phyloP scores from a whole-genome alignment of 495 filamentous ascomycete species.

The Xylaria intraflava region DNA sequence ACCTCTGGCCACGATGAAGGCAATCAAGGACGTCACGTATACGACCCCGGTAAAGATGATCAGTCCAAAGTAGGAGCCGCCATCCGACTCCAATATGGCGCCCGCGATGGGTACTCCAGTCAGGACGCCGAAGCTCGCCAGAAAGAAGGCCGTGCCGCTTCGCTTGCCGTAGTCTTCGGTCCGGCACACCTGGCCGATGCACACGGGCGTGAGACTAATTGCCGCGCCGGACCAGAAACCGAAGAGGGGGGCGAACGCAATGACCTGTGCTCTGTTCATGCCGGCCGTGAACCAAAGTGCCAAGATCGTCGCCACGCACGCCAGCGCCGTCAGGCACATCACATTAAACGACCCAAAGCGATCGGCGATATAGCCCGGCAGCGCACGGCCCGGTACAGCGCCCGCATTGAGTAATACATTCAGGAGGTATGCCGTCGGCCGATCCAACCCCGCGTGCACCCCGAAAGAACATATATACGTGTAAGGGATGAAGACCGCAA shows the following conservation, averaged over 20 bases:
- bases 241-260: constrained; percentile 71
- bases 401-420: constrained; percentile 53
- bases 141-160: constrained; percentile 80
- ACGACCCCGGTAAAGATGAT: constrained; percentile 46
- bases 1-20: constrained; percentile 7
- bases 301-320: constrained; percentile 64
- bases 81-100: constrained; percentile 48
- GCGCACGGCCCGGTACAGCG: constrained; percentile 59
- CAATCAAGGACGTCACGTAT: constrained; percentile 3
- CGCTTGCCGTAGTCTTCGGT: constrained; percentile 80
- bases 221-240: constrained; percentile 83
- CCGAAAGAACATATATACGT: constrained; percentile 6
- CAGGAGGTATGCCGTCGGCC: constrained; percentile 55
- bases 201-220: constrained; percentile 79
- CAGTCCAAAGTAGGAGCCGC: constrained; percentile 50
- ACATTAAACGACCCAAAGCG: constrained; percentile 47
- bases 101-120: constrained; percentile 88
- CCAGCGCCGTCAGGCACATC: constrained; percentile 46
- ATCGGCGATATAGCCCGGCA: constrained; percentile 65
- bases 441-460: constrained; percentile 39
- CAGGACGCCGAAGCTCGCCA: constrained; percentile 82
- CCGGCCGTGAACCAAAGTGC: constrained; percentile 76
- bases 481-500: constrained; percentile 39
- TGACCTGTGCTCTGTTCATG: constrained; percentile 51
- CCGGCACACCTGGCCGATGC: constrained; percentile 83